Base-by-base conservation (phyloP, 176 grass and related monocot genomes). In the Triticum timopheevii region DNA sequence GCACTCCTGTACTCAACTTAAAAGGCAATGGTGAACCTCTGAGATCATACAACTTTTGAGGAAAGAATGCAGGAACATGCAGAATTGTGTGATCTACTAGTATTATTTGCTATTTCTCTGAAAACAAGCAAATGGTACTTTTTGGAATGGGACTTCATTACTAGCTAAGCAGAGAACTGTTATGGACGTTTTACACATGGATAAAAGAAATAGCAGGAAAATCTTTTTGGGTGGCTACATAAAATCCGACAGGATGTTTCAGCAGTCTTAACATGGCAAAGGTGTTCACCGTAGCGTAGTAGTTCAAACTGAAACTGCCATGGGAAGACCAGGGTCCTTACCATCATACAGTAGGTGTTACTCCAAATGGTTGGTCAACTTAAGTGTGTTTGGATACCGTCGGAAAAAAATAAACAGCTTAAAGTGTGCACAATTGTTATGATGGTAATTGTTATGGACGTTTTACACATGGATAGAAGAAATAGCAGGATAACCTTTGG, bases 121-220 rank as follows among this genome's bases (percentile, higher is more conserved):
- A 63, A 49, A 28, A 77, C 65, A 62, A 89, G 44, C 76, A 86
- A 63, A 62, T 52, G 16, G 25, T 11, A 30, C 27, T 76, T 69
- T 61, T 77, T 0, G n/a, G 69, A 61, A 77, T 82, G 42, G n/a
- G 47, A 23, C 54, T 50, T 39, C 47, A 33, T 76, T 59, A 78
- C 54, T 82, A 72, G n/a, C 52, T 82, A 86, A 78, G 20, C 27
- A 25, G 79, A 65, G 50, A 82, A 25, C 34, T 61, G 22, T 59
- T 45, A 65, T 50, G 78, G 61, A 28, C 20, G 28, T 30, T 13
- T 19, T 45, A 62, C 23, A 27, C 54, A 72, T 84, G 87, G 40
- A 28, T 69, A n/a, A 58, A 82, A 85, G 62, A 86, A 68, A 76
- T 69, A 34, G 69, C 88, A 86, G 79, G 66, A 84, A 74, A 88